Base-by-base conservation (phyloP, 139 green algal species). In the Chlamydomonas sphaeroides region DNA sequence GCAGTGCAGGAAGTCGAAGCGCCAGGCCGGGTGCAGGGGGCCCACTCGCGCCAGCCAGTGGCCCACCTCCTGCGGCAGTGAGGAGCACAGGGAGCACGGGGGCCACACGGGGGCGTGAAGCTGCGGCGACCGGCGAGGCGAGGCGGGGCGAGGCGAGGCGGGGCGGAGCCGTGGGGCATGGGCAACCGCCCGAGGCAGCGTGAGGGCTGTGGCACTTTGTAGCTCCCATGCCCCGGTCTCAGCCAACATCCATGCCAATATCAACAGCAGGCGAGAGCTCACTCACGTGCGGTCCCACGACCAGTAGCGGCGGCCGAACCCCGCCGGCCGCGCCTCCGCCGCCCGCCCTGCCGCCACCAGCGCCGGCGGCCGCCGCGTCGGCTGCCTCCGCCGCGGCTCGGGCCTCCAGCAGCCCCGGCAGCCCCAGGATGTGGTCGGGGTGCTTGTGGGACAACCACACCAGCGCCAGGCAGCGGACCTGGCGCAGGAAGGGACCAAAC, bases 401-500 rank as follows among this genome's bases (percentile, higher is more conserved):
- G 2, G 85, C 83, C 18, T 83, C 66, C 32, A 96, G 81, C n/a
- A 96, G 69, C 15, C 59, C 86, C 1, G 80, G 65, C 61, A 96
- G 84, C 3, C 93, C 93, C 25, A 95, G 85, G 63, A 91, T 71
- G 80, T 96, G 93, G 77, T 96, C 93, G 28, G 94, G 93, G 75
- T 98, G 95, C 69, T 93, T 92, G 90, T 98, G 95, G 7, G 92
- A 96, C 5, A 98, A 73, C 95, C 94, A 97, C 36, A 98, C 84
- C 45, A 78, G 72, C 5, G 78, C 70, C 59, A 98, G 82, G 8
- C 69, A 35, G 11, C 45, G 45, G n/a, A n/a, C n/a, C n/a, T n/a
- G n/a, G n/a, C n/a, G n/a, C n/a, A n/a, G n/a, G n/a, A n/a, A n/a
- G n/a, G n/a, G n/a, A n/a, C n/a, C n/a, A n/a, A n/a, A n/a, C n/a